phyloP scores from a whole-genome alignment of 768 basidiomycete species.

The Boletus pseudo-olivaceus region DNA sequence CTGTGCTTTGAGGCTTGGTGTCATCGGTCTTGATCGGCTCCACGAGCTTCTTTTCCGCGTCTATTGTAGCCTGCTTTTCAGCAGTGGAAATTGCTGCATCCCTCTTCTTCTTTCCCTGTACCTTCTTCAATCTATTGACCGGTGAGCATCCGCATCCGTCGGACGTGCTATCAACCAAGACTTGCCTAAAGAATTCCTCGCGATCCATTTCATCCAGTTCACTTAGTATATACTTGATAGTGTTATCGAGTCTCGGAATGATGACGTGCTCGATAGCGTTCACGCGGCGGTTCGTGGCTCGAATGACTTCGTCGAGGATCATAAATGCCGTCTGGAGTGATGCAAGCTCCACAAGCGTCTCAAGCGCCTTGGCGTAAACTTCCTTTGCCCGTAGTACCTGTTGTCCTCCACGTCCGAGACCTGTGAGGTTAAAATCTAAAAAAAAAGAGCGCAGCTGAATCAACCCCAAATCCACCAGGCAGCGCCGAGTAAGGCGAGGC shows the following conservation, averaged over 20 bases:
- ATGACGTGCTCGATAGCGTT: slow-evolving; percentile 98
- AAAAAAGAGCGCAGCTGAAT: neutral
- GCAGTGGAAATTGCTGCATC: slow-evolving; percentile 50
- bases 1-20: slow-evolving; percentile 8
- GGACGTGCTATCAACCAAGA: neutral
- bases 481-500: slow-evolving; percentile 1
- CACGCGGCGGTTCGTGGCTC: slow-evolving; percentile 97
- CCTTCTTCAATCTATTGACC: slow-evolving; percentile 78
- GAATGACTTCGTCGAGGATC: slow-evolving; percentile 97
- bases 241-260: slow-evolving; percentile 94
- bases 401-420: slow-evolving; percentile 94
- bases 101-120: slow-evolving; percentile 95
- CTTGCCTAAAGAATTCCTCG: slow-evolving; percentile 87
- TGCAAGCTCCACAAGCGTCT: slow-evolving; percentile 95
- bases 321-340: slow-evolving; percentile 97
- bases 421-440: slow-evolving; percentile 93
- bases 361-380: slow-evolving; percentile 96
- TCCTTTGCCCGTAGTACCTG: slow-evolving; percentile 94
- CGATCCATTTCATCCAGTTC: slow-evolving; percentile 99
- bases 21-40: slow-evolving; percentile 1
- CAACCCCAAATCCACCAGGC: slow-evolving; percentile 1
- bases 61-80: slow-evolving; percentile 12
- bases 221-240: slow-evolving; percentile 95
- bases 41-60: slow-evolving; percentile 5
- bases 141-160: slow-evolving; percentile 1